A percentile compares a stretch with the other conserved stretches of the same genome.
phyloP scores from a whole-genome alignment of 106 monocot genomes.

The Iris macrosiphon region DNA sequence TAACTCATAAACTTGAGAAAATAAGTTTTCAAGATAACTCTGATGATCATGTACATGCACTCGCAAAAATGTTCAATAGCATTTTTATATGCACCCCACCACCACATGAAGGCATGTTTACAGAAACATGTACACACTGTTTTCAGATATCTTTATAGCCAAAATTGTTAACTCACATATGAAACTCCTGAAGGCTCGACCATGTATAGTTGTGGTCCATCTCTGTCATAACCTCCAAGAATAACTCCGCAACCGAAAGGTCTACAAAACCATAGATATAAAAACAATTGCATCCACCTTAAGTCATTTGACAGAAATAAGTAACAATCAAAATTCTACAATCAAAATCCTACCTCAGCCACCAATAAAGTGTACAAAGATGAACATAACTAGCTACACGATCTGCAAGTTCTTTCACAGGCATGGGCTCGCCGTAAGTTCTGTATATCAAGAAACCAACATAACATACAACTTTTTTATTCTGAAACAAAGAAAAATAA shows the following conservation, averaged over 20 bases:
- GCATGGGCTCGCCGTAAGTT: constrained; percentile 90
- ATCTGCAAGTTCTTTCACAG: constrained; percentile 95
- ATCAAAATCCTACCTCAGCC: constrained; percentile 52
- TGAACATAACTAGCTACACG: constrained; percentile 99
- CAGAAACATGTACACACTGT: not conserved
- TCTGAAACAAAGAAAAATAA: not conserved
- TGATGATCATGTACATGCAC: not conserved
- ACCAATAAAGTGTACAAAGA: constrained; percentile 99
- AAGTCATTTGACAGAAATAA: no score
- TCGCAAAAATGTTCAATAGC: not conserved
- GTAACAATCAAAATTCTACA: not conserved
- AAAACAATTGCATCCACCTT: no score
- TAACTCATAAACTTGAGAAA: not conserved
- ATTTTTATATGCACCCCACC: not conserved
- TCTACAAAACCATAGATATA: constrained; percentile 21
- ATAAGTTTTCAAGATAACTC: not conserved
- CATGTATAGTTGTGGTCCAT: constrained; percentile 94
- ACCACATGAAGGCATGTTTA: not conserved
- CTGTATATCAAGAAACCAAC: constrained; percentile 23
- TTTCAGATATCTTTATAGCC: not conserved
- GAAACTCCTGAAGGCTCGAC: constrained; percentile 89
- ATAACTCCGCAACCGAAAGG: constrained; percentile 95
- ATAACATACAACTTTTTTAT: not conserved
- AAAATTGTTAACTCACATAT: constrained; percentile 48
- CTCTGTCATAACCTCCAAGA: constrained; percentile 94